Evolutionary conservation across 345 rosid genomes (phyloP), one percentile per base, ranked within the genome.

Genomic region (Syzygium grande): DNA sequence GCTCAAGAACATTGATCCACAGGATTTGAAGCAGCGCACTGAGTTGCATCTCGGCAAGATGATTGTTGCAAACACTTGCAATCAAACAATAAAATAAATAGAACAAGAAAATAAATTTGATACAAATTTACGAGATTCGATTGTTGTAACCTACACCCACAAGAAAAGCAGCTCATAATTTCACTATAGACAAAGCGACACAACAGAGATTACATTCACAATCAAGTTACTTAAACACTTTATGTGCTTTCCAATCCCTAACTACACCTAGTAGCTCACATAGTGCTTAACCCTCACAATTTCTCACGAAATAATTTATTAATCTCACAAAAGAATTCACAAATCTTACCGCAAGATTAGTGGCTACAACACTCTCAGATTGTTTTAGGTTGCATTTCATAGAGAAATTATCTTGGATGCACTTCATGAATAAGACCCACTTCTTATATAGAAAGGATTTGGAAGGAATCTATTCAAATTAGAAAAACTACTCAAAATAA

Each of bases 181-280:
- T 25, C 25, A 54, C 10, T 55, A 55, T 55, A 55, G 21, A 55
- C 21, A 19, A 55, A 55, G 5, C 23, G 21, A 55, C 21, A 55
- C 59, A 55, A 55, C 0, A 1, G 9, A 54, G 22, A 17, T 54
- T 54, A 54, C 9, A 17, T 54, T 23, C 22, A 54, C 58, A 54
- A 3, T 54, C 10, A 0, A 54, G 23, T 54, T 0, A 2, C 22
- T 54, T 23, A 54, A 54, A 54, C 23, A 19, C 4, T 21, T 0
- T 55, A 7, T 3, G 21, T 46, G 51, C 59, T 55, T 55, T 4
- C 7, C 23, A 55, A 7, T 11, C 59, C 59, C 21, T 11, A 55
- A 1, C 21, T 55, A 55, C 10, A 55, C 21, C 59, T 11, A 19
- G 8, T 55, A 55, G 8, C 21, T 55, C 59, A 55, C 25, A 54